phyloP scores from a whole-genome alignment of 2,329 filamentous ascomycete species.

The Laburnicola sp. region DNA sequence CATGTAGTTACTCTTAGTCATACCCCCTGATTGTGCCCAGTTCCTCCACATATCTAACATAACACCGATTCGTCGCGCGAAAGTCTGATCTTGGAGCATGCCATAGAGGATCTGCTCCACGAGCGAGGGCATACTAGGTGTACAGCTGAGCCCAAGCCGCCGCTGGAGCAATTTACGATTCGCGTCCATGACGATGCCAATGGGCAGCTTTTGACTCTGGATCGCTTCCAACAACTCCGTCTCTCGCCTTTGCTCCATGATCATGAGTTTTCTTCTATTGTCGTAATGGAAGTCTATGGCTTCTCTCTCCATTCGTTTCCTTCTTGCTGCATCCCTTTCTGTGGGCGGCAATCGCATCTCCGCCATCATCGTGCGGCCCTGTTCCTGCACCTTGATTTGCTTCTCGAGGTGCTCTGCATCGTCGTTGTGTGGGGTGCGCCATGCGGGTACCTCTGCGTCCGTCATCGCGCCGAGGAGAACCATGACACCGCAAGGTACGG shows the following conservation, averaged over 20 bases:
- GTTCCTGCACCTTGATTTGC: conserved; percentile 24
- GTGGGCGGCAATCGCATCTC: conserved; percentile 24
- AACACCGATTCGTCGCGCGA: conserved; percentile 18
- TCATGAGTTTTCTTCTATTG: conserved; percentile 13
- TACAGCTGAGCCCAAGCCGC: conserved; percentile 12
- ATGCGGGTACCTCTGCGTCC: conserved; percentile 58
- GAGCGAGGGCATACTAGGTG: conserved; percentile 10
- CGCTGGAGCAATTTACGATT: conserved; percentile 20
- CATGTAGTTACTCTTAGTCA: conserved; percentile 33
- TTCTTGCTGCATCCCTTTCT: conserved; percentile 21
- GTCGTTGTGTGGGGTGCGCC: conserved; percentile 46
- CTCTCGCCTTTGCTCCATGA: conserved; percentile 22
- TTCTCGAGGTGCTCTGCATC: conserved; percentile 23
- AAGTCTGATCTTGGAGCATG: conserved; percentile 22
- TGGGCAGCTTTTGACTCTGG: conserved; percentile 23
- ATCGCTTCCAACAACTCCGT: conserved; percentile 25
- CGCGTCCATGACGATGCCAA: conserved; percentile 22
- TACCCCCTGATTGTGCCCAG: conserved; percentile 29
- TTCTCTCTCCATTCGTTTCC: conserved; percentile 18
- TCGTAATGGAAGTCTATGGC: conserved; percentile 26
- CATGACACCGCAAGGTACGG: conserved; percentile 62
- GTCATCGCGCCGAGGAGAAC: conserved; percentile 58
- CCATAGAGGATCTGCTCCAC: conserved; percentile 26
- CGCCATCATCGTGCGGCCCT: conserved; percentile 18
- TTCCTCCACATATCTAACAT: conserved; percentile 34